Conservation (phyloP, 2,329 filamentous ascomycete species). For the Ophiocordyceps camponoti-leonardi region DNA sequence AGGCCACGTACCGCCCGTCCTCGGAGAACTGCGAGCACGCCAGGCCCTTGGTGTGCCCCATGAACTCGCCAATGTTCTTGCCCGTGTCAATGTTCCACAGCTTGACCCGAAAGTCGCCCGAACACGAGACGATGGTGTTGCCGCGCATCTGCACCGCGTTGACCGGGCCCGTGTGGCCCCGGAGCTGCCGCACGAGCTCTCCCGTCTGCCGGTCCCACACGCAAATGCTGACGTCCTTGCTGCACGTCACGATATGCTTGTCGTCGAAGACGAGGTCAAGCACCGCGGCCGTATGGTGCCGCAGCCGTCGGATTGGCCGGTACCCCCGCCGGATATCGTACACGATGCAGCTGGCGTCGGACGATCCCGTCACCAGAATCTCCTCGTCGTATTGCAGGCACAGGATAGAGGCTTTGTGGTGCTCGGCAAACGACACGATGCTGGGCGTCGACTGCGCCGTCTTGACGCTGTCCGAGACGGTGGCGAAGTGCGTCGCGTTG, state of each 20-base stretch:
- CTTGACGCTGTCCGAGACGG: constrained; percentile 30
- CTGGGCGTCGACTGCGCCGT: constrained; percentile 31
- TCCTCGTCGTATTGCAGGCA: constrained; percentile 88
- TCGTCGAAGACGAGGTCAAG: constrained; percentile 88
- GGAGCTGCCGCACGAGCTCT: constrained; percentile 56
- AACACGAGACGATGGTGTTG: constrained; percentile 83
- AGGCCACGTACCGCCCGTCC: constrained; percentile 83
- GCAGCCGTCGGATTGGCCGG: constrained; percentile 60
- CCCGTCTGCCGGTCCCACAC: constrained; percentile 83
- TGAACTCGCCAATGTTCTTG: constrained; percentile 76
- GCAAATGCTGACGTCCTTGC: constrained; percentile 86
- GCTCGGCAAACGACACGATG: constrained; percentile 39
- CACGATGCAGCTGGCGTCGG: constrained; percentile 79
- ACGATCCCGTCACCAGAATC: constrained; percentile 89
- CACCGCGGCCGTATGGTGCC: constrained; percentile 70
- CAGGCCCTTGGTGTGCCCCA: constrained; percentile 78
- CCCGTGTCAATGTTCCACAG: constrained; percentile 90
- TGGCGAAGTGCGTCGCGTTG: constrained; percentile 35
- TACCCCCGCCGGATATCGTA: constrained; percentile 72
- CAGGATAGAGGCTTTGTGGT: constrained; percentile 84
- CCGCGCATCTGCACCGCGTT: constrained; percentile 93
- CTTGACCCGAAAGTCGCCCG: constrained; percentile 83
- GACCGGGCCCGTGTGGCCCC: constrained; percentile 78
- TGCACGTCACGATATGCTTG: constrained; percentile 88
- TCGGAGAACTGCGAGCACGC: constrained; percentile 94